Evolutionary conservation across 495 filamentous ascomycete genomes (phyloP), one percentile per base, ranked within the genome.

Genomic region (Penicillium argentinense): DNA sequence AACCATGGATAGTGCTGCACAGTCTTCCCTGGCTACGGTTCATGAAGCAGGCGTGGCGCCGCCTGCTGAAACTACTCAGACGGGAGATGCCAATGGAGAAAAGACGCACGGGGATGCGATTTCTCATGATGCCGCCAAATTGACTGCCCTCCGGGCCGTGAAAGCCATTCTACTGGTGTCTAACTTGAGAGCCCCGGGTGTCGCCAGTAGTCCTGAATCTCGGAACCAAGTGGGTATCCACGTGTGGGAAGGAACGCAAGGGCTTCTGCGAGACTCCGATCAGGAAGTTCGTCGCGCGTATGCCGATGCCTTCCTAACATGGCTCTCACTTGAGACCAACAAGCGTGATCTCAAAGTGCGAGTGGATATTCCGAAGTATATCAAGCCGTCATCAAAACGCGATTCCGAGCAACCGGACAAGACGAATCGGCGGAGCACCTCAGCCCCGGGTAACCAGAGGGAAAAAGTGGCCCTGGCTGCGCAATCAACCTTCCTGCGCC

Each of bases 211-310:
- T 0, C 80, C 76, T 9, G 76, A 90, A 32, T 80, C 81, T 1
- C 79, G 91, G 48, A 88, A 85, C 55, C 78, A 68, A 23, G 88
- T 95, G 2, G 81, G 83, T 3, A 75, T 92, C 26, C 75, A 85
- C 27, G 84, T 88, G 0, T 97, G 91, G 91, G 89, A 96, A 64
- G 88, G 88, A 9, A 95, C 91, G 0, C 88, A 96, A 43, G 93
- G 88, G 83, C 78, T 97, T 34, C 69, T 96, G 16, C 79, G 86
- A 13, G 91, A 96, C 58, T 73, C 81, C 9, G 83, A 90, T 54
- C 78, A 77, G 14, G 74, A 82, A 16, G 91, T 96, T 32, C 79
- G 90, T 36, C 83, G 83, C 57, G 87, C 89, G 1, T 97, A 96
- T 57, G 81, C 79, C 6, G 87, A 95, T 62, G 87, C 90, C 8